Evolutionary conservation across 805 yeast species (phyloP).

Genomic region (Sugiyamaella boreocaroliniensis): DNA sequence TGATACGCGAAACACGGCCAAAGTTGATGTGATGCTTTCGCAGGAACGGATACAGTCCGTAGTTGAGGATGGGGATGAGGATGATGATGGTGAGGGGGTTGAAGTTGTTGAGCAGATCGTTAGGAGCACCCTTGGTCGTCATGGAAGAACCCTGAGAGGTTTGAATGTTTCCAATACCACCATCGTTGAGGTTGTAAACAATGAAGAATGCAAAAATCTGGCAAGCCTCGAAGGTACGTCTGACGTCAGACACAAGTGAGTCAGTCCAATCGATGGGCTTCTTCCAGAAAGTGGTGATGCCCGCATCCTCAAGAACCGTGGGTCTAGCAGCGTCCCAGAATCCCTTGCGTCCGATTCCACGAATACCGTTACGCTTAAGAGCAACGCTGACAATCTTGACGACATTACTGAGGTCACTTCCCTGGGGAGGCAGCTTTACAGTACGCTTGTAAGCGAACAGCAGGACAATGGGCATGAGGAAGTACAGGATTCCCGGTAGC

Average conservation of each 20-base stretch:
- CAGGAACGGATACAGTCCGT: conserved; percentile 41
- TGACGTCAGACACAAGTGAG: conserved; percentile 54
- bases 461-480: conserved; percentile 46
- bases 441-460: conserved; percentile 38
- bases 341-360: not conserved
- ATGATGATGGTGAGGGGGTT: conserved; percentile 50
- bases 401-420: conserved; percentile 43
- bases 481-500: conserved; percentile 45
- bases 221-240: conserved; percentile 54
- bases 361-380: conserved; percentile 32
- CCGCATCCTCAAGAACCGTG: conserved; percentile 4
- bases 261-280: conserved; percentile 42
- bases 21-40: conserved; percentile 39
- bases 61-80: conserved; percentile 46
- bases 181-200: conserved; percentile 45
- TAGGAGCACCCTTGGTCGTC: conserved; percentile 48
- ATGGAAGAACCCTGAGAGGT: conserved; percentile 51
- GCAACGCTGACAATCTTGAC: conserved; percentile 38
- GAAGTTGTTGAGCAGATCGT: conserved; percentile 49
- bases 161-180: conserved; percentile 39
- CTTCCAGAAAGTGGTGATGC: not conserved
- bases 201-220: conserved; percentile 59
- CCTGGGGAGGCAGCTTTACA: conserved; percentile 34
- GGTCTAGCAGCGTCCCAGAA: conserved; percentile 13
- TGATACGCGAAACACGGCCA: conserved; percentile 41